These are phyloP conservation scores for Aspergillus sclerotioniger DNA, from an alignment of 495 filamentous ascomycete species.

Conservation along the genomic window DNA sequence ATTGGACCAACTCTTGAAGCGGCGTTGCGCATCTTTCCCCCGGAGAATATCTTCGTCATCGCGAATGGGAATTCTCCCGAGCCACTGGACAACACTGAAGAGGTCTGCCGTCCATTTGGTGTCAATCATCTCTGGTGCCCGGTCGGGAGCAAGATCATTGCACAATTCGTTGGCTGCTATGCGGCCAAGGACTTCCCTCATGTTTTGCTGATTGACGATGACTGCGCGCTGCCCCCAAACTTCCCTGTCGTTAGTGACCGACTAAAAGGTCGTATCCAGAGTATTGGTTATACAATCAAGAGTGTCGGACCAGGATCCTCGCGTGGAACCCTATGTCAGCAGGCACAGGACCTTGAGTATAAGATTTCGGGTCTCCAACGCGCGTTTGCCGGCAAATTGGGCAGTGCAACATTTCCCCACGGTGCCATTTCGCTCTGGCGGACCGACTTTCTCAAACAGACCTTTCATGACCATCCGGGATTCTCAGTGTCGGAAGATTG, in stretches of 20 bases:
- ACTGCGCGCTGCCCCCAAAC: constrained; percentile 44
- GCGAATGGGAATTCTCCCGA: constrained; percentile 42
- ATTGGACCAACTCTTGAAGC: constrained; percentile 45
- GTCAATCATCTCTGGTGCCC: constrained; percentile 42
- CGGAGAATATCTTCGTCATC: constrained; percentile 45
- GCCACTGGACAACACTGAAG: constrained; percentile 43
- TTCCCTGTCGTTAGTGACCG: constrained; percentile 41
- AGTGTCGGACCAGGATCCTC: constrained; percentile 27
- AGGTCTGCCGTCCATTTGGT: constrained; percentile 40
- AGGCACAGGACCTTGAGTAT: constrained; percentile 51
- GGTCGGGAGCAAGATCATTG: constrained; percentile 42
- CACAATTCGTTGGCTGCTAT: constrained; percentile 47
- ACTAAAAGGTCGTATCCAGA: constrained; percentile 33
- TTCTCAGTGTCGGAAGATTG: constrained; percentile 46
- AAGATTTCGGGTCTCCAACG: constrained; percentile 40
- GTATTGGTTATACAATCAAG: constrained; percentile 48
- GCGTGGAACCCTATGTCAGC: constrained; percentile 39
- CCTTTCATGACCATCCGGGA: constrained; percentile 44
- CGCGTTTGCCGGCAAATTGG: constrained; percentile 36
- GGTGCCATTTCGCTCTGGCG: constrained; percentile 46
- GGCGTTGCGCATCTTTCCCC: constrained; percentile 45
- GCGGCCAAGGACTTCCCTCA: constrained; percentile 39
- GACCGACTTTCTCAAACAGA: constrained; percentile 37
- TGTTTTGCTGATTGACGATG: constrained; percentile 48
- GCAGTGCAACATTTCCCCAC: constrained; percentile 44